Evolutionary conservation across 768 basidiomycete genomes (phyloP).

Genomic region (Lyophyllum decastes): DNA sequence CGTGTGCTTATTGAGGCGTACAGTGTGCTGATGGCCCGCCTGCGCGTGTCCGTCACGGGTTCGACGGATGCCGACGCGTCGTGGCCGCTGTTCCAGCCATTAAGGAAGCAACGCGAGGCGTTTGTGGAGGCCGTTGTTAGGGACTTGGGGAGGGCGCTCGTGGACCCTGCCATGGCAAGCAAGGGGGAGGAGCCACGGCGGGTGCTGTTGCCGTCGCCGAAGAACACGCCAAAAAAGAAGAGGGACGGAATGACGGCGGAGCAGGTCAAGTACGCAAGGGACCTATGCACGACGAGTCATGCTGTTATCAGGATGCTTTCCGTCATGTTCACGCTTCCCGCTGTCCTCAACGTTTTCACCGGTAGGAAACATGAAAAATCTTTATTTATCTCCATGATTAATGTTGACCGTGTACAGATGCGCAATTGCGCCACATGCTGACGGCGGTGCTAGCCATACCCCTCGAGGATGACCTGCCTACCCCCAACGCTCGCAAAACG

Average conservation of each 20-base stretch:
- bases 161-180: constrained; percentile 47
- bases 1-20: constrained; percentile 74
- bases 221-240: constrained; percentile 62
- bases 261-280: constrained; percentile 77
- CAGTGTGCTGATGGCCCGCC: constrained; percentile 64
- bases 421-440: constrained; percentile 59
- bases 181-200: constrained; percentile 28
- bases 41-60: constrained; percentile 47
- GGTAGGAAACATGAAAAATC: constrained; percentile 39
- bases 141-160: constrained; percentile 65
- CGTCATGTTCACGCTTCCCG: constrained; percentile 59
- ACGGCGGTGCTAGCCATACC: constrained; percentile 72
- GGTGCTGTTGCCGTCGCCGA: constrained; percentile 62
- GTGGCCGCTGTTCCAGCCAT: constrained; percentile 73
- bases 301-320: constrained; percentile 68
- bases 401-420: constrained; percentile 48
- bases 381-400: constrained; percentile 13
- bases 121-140: constrained; percentile 65
- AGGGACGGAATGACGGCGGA: constrained; percentile 74
- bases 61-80: constrained; percentile 58
- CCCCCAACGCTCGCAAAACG: constrained; percentile 86
- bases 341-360: constrained; percentile 59
- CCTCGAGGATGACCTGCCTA: constrained; percentile 66
- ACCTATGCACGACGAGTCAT: constrained; percentile 74
- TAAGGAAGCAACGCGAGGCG: constrained; percentile 51